Base-by-base conservation (phyloP, 1,284 basidiomycete genomes). In the Mycosarcoma maydis region DNA sequence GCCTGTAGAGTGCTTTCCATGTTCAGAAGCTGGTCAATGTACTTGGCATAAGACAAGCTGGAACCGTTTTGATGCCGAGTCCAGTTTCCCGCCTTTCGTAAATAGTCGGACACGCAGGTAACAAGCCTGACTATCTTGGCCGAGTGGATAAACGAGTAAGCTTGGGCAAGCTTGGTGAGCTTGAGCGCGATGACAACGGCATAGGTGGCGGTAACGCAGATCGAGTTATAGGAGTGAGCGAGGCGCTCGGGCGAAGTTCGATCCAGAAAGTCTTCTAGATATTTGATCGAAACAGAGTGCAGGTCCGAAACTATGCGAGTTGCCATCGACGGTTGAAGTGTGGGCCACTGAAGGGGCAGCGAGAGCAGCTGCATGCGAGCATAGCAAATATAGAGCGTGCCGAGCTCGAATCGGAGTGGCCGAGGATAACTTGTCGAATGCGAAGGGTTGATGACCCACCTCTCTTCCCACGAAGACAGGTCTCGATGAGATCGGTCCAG, bases 341-440 rank as follows among this genome's bases (percentile, higher is more conserved):
- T 51, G 1, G 60, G 49, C 48, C 54, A 55, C 29, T 64, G 60
- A 2, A 69, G 42, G 3, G 61, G 59, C 3, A 69, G 39, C 5
- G 59, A 61, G 19, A 69, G 52, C n/a, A 69, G 51, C 37, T 69
- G 66, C 55, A 69, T 62, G n/a, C 54, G 50, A n/a, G 60, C 60
- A 34, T 69, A 62, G 56, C 58, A 59, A 32, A 69, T 62, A 39
- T 69, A 69, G 11, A 69, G 56, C 19, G 66, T 57, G 14, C 59
- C 66, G 3, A 69, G 56, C 34, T 64, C 60, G n/a, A 69, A 40
- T 5, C 62, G 62, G 0, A 66, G 47, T 4, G 62, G 62, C 29
- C 62, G 59, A 37, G 59, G 59, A 26, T 57, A 51, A 16, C 27
- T 53, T 7, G 49, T 40, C 3, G 66, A 53, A 1, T 42, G 60